A percentile compares a stretch with the other conserved stretches of the same genome.
phyloP scores from a whole-genome alignment of 768 basidiomycete species.

The Paxillus involutus region DNA sequence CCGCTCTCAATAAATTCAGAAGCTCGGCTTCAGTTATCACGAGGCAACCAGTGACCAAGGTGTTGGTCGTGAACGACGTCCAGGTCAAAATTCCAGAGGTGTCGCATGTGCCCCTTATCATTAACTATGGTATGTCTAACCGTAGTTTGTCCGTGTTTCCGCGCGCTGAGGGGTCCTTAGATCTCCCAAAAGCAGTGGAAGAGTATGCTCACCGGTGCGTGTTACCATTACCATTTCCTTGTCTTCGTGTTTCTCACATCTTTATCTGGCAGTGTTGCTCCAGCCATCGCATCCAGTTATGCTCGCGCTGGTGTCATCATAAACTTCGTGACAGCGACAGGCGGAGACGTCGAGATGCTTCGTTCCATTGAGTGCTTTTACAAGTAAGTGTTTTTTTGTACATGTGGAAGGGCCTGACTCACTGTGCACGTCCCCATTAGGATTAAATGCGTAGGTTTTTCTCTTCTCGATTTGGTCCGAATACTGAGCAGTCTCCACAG shows the following conservation, averaged over 20 bases:
- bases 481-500: slow-evolving; percentile 40
- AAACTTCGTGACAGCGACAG: slow-evolving; percentile 96
- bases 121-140: slow-evolving; percentile 78
- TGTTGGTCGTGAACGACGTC: slow-evolving; percentile 92
- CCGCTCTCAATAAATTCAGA: slow-evolving; percentile 84
- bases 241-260: slow-evolving; percentile 6
- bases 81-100: slow-evolving; percentile 90
- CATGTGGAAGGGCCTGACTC: slow-evolving; percentile 6
- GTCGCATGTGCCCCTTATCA: slow-evolving; percentile 85
- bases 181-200: slow-evolving; percentile 93
- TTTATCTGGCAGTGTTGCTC: slow-evolving; percentile 59
- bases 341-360: slow-evolving; percentile 98
- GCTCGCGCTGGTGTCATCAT: slow-evolving; percentile 89
- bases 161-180: slow-evolving; percentile 36
- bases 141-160: neutral
- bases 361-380: slow-evolving; percentile 99
- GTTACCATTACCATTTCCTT: neutral
- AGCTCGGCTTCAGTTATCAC: slow-evolving; percentile 52
- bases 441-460: slow-evolving; percentile 82
- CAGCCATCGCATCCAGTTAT: slow-evolving; percentile 82
- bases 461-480: slow-evolving; percentile 1
- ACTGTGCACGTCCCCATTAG: slow-evolving; percentile 33
- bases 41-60: slow-evolving; percentile 66
- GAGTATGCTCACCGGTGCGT: slow-evolving; percentile 92
- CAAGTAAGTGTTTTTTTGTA: slow-evolving; percentile 56